Evolutionary conservation across 2,329 filamentous ascomycete species (phyloP), one percentile per base, ranked within the genome.

Genomic region (Phoma sp.): DNA sequence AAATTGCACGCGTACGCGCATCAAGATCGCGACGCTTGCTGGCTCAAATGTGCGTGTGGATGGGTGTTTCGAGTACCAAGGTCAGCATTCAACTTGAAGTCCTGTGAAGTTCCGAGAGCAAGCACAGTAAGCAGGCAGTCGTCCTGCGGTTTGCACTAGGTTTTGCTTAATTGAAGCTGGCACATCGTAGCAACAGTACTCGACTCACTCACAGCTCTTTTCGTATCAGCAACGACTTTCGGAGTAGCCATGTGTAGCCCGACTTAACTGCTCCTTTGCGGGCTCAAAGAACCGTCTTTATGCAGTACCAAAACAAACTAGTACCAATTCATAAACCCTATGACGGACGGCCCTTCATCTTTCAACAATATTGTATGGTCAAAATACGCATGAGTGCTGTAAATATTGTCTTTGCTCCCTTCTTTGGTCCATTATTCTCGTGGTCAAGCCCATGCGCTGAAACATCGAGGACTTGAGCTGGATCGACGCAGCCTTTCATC

Each of bases 1-100:
- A 26, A 4, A 4, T 5, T 37, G 42, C 26, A 42, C 50, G 38
- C 43, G 38, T 43, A 26, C 43, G 38, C 43, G 38, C 50, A 26
- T 47, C 50, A 6, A 38, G 7, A 15, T 14, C 14, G 15, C 26
- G 30, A 32, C 4, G 6, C 12, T 26, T 21, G 26, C 43, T 37
- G 25, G 23, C 10, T 14, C 23, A 6, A 28, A 2, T n/a, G 21
- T 18, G 36, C 26, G 17, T 1, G 17, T 17, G 45, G 3, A 10
- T 39, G 34, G 14, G 18, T 32, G 23, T 4, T 26, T 39, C 3
- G 18, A 6, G 18, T 18, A 28, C n/a, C n/a, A n/a, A n/a, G n/a
- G n/a, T n/a, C n/a, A n/a, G n/a, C n/a, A n/a, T n/a, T n/a, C n/a
- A n/a, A 15, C 36, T 5, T 6, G 12, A 38, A 45, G 20, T 26